phyloP scores from a whole-genome alignment of 257 asterid genomes.

The Leonotis leonurus region DNA sequence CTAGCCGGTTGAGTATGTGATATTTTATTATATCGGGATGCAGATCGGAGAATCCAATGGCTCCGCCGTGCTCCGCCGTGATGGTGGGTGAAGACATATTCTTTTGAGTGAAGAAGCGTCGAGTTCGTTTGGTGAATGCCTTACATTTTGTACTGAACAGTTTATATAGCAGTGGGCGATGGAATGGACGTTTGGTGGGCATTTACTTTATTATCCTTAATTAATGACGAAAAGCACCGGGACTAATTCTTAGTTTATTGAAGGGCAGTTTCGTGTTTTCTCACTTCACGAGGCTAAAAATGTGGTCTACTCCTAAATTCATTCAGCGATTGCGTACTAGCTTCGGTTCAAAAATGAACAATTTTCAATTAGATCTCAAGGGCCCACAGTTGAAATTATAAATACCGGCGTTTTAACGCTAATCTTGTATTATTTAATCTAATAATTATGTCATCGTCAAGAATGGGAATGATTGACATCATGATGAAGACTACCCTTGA shows the following conservation, averaged over 20 bases:
- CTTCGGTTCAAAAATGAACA: not conserved
- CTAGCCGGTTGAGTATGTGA: slow-evolving; percentile 57
- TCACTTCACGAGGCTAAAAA: not conserved
- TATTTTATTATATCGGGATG: slow-evolving; percentile 51
- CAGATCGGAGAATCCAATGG: slow-evolving; percentile 30
- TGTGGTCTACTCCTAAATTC: slow-evolving; percentile 10
- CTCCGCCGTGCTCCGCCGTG: slow-evolving; percentile 24
- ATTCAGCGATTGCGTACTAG: slow-evolving; percentile 22
- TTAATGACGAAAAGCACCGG: not conserved
- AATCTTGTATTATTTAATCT: slow-evolving; percentile 1
- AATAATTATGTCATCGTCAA: slow-evolving; percentile 2
- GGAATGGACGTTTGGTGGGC: not conserved
- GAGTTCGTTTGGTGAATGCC: not conserved
- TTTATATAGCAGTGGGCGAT: slow-evolving; percentile 13
- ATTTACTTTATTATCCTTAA: slow-evolving; percentile 8
- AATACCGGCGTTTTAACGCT: slow-evolving; percentile 18
- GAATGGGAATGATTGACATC: not conserved
- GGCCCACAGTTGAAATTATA: slow-evolving; percentile 7
- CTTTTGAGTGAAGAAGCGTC: not conserved
- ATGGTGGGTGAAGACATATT: slow-evolving; percentile 7
- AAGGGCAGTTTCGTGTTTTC: slow-evolving; percentile 7
- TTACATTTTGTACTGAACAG: slow-evolving; percentile 2
- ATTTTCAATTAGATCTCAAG: not conserved
- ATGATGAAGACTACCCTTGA: no score
- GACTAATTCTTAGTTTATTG: not conserved